A percentile compares a stretch with the other conserved stretches of the same genome.
phyloP scores from a whole-genome alignment of 768 basidiomycete genomes.

The Suillus discolor region DNA sequence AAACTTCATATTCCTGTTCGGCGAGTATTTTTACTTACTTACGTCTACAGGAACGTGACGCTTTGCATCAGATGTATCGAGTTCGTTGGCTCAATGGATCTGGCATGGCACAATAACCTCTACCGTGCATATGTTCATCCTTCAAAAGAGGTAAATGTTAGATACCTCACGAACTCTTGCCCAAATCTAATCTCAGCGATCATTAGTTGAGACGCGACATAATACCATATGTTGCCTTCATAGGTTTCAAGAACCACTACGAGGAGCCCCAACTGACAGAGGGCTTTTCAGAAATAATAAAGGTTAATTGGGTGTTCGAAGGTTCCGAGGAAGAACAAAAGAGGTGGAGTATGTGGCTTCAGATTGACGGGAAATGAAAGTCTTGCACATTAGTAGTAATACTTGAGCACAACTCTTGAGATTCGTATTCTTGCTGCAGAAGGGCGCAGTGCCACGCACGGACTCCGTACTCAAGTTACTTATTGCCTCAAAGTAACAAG shows the following conservation, averaged over 20 bases:
- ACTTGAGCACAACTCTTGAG: not conserved
- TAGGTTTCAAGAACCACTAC: conserved; percentile 56
- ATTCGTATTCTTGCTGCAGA: not conserved
- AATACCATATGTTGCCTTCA: conserved; percentile 63
- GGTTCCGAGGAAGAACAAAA: conserved; percentile 71
- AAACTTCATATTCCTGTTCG: conserved; percentile 56
- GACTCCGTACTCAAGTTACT: not conserved
- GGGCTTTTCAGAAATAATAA: conserved; percentile 77
- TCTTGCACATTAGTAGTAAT: not conserved
- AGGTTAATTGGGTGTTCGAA: conserved; percentile 79
- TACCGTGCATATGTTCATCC: conserved; percentile 76
- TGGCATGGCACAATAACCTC: conserved; percentile 93
- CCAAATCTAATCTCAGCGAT: not conserved
- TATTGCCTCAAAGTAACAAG: not conserved
- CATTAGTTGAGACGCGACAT: conserved; percentile 50
- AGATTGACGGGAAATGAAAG: conserved; percentile 67
- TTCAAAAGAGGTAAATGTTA: conserved; percentile 29
- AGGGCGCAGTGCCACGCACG: not conserved
- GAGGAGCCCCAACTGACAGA: conserved; percentile 70
- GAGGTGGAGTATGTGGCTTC: conserved; percentile 86
- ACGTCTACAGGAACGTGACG: not conserved
- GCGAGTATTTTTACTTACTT: conserved; percentile 35
- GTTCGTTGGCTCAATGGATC: conserved; percentile 75
- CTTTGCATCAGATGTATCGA: conserved; percentile 59
- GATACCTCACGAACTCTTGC: not conserved